Base-by-base conservation (phyloP, 768 basidiomycete genomes). In the Saitozyma podzolica region DNA sequence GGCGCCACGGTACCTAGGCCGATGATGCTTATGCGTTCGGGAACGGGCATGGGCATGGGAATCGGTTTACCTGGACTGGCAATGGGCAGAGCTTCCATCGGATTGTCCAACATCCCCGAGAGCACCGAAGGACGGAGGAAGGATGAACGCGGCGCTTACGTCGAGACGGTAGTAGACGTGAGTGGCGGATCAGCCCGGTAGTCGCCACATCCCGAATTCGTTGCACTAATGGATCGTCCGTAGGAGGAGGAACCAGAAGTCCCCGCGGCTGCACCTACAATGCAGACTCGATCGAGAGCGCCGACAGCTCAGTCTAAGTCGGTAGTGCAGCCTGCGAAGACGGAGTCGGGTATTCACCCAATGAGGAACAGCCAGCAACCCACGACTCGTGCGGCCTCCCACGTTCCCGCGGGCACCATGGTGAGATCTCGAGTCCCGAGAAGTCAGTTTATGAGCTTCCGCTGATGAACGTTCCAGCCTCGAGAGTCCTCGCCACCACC, bases 111-210 rank as follows among this genome's bases (percentile, higher is more conserved):
- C 19, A 57, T 70, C 19, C 61, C 67, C 16, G 65, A 66, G 19
- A 55, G 59, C 19, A 61, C 64, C 5, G 61, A 59, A 16, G 63
- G 45, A 9, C 54, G 50, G 16, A 56, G 50, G 52, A 59, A 47
- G 50, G 55, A 67, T 14, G 72, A 69, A 29, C 40, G 73, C 8
- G 76, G 76, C 50, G 78, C 78, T 9, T 79, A 70, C 65, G 78
- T 79, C 2, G 78, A 79, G 70, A 76, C 76, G 16, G 65, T 79
- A 9, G 71, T 74, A 59, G 78, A 79, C 60, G 78, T 77, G 41
- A 63, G 78, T 66, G 6, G 39, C 17, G n/a, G n/a, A 29, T 14
- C 40, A 39, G 29, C 9, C 29, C 19, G 16, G 37, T 56, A 6
- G 16, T 10, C 14, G 4, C 4, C 40, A 8, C 42, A 19, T 53